phyloP scores from a whole-genome alignment of 2,329 filamentous ascomycete genomes.

The Phialophora verrucosa region DNA sequence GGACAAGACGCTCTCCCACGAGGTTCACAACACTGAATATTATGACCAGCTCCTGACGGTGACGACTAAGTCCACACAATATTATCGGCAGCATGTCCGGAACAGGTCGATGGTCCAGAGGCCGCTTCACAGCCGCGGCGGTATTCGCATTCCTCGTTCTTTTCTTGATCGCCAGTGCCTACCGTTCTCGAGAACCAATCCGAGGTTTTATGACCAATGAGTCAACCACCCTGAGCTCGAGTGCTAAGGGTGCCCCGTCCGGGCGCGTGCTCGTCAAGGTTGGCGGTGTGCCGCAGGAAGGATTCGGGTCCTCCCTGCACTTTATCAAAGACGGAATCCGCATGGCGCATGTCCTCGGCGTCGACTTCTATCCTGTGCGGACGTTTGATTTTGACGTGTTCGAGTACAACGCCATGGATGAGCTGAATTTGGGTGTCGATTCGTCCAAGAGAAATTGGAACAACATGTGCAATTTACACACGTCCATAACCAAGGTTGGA shows the following conservation, averaged over 20 bases:
- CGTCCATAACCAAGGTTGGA: slow-evolving; percentile 10
- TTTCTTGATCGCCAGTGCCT: neutral
- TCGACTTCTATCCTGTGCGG: slow-evolving; percentile 6
- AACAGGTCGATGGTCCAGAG: neutral
- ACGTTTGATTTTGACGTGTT: slow-evolving; percentile 13
- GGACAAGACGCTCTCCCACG: neutral
- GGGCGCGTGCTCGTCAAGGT: slow-evolving; percentile 10
- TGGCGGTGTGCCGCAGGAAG: slow-evolving; percentile 9
- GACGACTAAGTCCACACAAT: neutral
- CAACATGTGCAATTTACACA: slow-evolving; percentile 12
- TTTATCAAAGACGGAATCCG: slow-evolving; percentile 11
- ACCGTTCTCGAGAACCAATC: slow-evolving; percentile 3
- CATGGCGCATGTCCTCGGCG: slow-evolving; percentile 7
- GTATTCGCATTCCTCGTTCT: neutral
- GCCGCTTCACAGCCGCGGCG: neutral
- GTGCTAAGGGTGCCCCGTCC: neutral
- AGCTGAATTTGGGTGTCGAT: slow-evolving; percentile 8
- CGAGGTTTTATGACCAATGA: neutral
- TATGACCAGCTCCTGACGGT: neutral
- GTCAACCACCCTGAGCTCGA: neutral
- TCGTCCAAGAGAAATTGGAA: slow-evolving; percentile 11
- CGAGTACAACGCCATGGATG: slow-evolving; percentile 14
- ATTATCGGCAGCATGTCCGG: neutral
- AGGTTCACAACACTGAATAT: neutral
- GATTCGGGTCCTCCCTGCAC: slow-evolving; percentile 8